Evolutionary conservation across 139 green algal genomes (phyloP).

Genomic region (Edaphochlamys debaryana): DNA sequence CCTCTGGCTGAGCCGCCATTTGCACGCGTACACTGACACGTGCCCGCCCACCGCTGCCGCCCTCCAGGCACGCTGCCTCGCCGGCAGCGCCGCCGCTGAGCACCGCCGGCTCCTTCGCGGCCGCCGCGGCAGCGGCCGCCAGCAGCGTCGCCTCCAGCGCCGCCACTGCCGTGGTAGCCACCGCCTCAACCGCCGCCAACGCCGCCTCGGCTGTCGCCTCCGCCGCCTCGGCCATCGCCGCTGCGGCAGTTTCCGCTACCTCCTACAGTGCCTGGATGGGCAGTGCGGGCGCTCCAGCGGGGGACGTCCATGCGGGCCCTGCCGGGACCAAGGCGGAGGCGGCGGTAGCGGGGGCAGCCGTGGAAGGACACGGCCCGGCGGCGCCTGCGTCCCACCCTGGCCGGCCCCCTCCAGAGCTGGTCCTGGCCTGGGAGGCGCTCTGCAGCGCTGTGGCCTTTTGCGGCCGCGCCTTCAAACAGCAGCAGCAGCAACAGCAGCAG

Average conservation of each 20-base stretch:
- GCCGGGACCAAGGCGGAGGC: too few species aligned
- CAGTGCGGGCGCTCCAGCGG: too few species aligned
- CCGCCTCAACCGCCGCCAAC: not conserved
- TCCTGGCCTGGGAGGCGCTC: constrained; percentile 16
- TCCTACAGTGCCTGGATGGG: too few species aligned
- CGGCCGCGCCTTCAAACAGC: constrained; percentile 13
- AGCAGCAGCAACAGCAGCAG: constrained; percentile 9
- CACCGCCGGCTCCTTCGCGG: not conserved
- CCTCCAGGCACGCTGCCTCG: too few species aligned
- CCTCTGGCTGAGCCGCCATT: too few species aligned
- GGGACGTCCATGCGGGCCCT: too few species aligned
- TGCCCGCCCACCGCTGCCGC: too few species aligned
- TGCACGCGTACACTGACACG: too few species aligned
- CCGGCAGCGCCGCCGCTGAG: not conserved
- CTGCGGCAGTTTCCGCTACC: not conserved
- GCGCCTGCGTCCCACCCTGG: too few species aligned
- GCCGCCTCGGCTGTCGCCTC: not conserved
- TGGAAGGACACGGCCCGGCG: too few species aligned
- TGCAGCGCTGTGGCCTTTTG: constrained; percentile 10
- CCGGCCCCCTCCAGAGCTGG: not conserved
- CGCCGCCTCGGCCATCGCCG: not conserved
- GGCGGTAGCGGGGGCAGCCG: too few species aligned
- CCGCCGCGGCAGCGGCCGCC: not conserved
- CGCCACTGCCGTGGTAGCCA: not conserved
- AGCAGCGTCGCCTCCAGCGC: too few species aligned